phyloP scores from a whole-genome alignment of 352 stramenopile genomes.

The Pythium angustatum region DNA sequence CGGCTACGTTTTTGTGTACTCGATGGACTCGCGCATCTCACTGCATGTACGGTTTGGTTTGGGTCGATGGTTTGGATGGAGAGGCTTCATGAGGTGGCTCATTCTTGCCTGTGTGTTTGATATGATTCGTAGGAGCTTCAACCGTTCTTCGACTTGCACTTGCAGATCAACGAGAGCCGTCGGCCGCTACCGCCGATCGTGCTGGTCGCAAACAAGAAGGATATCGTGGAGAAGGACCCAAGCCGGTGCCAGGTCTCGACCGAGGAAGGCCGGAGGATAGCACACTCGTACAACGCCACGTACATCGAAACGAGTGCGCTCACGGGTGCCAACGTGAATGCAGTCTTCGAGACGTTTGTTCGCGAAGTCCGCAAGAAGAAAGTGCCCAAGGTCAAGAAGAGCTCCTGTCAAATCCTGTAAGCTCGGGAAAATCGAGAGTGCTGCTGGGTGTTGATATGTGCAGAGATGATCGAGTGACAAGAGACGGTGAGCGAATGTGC shows the following conservation, averaged over 20 bases:
- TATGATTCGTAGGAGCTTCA: constrained; percentile 59
- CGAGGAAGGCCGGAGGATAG: constrained; percentile 82
- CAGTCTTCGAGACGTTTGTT: constrained; percentile 88
- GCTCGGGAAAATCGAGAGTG: background rate
- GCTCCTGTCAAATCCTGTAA: constrained; percentile 66
- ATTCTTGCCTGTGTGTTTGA: background rate
- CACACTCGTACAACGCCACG: constrained; percentile 81
- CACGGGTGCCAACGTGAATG: constrained; percentile 83
- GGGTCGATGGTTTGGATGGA: background rate
- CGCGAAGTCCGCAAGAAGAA: constrained; percentile 82
- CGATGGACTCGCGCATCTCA: constrained; percentile 87
- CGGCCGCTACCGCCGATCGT: constrained; percentile 81
- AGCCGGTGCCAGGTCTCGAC: constrained; percentile 84
- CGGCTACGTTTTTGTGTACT: constrained; percentile 91
- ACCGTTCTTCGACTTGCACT: constrained; percentile 86
- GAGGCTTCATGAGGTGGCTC: background rate
- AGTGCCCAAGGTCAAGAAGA: constrained; percentile 77
- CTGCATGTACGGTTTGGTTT: constrained; percentile 55
- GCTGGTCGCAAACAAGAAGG: constrained; percentile 90
- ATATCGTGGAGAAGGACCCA: constrained; percentile 80
- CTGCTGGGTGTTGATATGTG: no score
- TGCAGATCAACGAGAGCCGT: constrained; percentile 88
- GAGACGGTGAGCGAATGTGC: background rate
- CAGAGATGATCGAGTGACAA: no score
- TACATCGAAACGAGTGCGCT: constrained; percentile 89